phyloP scores from a whole-genome alignment of 2,329 filamentous ascomycete genomes.

The Scytalidium sp. region DNA sequence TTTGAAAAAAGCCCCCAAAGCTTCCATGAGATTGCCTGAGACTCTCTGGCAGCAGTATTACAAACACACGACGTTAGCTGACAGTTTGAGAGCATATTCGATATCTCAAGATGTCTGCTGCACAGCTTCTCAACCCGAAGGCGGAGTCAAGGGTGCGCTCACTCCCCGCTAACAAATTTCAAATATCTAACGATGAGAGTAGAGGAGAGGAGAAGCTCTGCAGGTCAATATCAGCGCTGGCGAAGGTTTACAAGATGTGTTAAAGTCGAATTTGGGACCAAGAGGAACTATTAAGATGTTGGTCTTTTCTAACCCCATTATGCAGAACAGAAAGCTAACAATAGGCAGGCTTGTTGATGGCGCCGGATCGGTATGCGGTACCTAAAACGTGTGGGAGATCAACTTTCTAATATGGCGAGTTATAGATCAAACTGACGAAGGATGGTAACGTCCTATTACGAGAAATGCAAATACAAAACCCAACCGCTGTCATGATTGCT shows the following conservation, averaged over 20 bases:
- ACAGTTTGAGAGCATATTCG: neutral
- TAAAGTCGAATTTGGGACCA: constrained; percentile 94
- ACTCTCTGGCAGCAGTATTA: neutral
- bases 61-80: neutral
- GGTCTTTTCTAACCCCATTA: constrained; percentile 7
- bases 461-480: constrained; percentile 95
- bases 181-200: constrained; percentile 17
- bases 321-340: constrained; percentile 18
- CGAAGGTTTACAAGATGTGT: constrained; percentile 88
- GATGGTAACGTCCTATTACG: constrained; percentile 85
- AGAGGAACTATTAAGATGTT: constrained; percentile 96
- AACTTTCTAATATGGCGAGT: neutral
- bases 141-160: constrained; percentile 87
- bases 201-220: constrained; percentile 96
- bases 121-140: constrained; percentile 97
- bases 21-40: neutral
- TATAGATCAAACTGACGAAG: constrained; percentile 95
- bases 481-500: constrained; percentile 84
- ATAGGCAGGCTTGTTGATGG: constrained; percentile 62
- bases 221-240: constrained; percentile 96
- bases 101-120: constrained; percentile 74
- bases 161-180: constrained; percentile 14
- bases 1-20: constrained; percentile 19
- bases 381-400: constrained; percentile 1
- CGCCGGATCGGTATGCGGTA: constrained; percentile 57